Evolutionary conservation across 2,329 filamentous ascomycete species (phyloP).

Genomic region (Plectosphaerella sp.): DNA sequence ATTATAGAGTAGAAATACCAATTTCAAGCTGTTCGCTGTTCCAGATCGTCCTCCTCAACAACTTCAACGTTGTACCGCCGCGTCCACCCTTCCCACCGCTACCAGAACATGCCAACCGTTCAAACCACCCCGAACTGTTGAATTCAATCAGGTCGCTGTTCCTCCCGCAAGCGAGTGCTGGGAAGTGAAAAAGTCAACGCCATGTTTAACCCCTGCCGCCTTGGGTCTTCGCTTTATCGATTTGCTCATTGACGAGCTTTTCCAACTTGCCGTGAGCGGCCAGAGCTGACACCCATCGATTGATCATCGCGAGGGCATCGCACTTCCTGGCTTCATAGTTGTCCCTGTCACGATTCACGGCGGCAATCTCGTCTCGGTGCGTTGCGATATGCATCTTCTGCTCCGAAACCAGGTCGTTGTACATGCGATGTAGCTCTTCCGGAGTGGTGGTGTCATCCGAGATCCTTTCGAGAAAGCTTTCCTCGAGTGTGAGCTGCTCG

Average conservation of each 20-base stretch:
- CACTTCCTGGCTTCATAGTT: constrained; percentile 52
- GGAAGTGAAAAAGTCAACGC: too few relatives aligned
- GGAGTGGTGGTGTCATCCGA: constrained; percentile 3
- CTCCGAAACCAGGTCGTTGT: constrained; percentile 32
- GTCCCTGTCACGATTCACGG: constrained; percentile 42
- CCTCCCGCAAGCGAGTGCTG: too few relatives aligned
- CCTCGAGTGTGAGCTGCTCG: constrained; percentile 10
- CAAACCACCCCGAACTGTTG: too few relatives aligned
- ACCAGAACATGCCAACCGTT: too few relatives aligned
- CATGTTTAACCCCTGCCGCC: too few relatives aligned
- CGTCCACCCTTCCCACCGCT: too few relatives aligned
- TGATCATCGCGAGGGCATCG: constrained; percentile 67
- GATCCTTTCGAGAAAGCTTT: constrained; percentile 4
- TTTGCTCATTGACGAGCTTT: constrained; percentile 22
- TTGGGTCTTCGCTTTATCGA: too few relatives aligned
- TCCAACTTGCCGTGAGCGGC: constrained; percentile 61
- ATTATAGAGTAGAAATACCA: too few relatives aligned
- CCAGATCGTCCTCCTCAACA: too few relatives aligned
- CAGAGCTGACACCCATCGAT: constrained; percentile 64
- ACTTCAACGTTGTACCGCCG: too few relatives aligned
- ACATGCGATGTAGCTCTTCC: constrained; percentile 26
- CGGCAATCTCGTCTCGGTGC: constrained; percentile 43
- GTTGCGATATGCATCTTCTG: constrained; percentile 36
- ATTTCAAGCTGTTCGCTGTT: too few relatives aligned
- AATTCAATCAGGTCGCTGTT: too few relatives aligned